These are phyloP conservation scores for Adansonia digitata DNA, from an alignment of 345 rosid genomes.

Conservation along the genomic window DNA sequence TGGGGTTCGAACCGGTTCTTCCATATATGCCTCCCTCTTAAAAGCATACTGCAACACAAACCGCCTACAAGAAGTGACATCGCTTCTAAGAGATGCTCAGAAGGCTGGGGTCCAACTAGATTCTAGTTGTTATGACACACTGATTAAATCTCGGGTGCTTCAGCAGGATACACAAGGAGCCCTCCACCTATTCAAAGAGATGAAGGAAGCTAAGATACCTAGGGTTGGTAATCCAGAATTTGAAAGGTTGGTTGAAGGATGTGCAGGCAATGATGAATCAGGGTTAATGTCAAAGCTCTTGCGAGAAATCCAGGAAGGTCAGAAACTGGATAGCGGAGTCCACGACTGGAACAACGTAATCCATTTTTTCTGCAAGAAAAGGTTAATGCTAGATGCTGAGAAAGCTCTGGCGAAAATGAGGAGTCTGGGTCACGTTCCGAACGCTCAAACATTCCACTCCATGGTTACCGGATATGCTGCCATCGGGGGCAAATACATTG, in stretches of 20 bases:
- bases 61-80: constrained; percentile 47
- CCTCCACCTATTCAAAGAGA: constrained; percentile 64
- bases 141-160: constrained; percentile 57
- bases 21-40: constrained; percentile 64
- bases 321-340: constrained; percentile 61
- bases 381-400: constrained; percentile 93
- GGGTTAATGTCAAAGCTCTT: constrained; percentile 83
- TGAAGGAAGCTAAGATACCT: constrained; percentile 64
- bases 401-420: constrained; percentile 83
- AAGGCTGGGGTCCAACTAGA: constrained; percentile 89
- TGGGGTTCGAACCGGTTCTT: constrained; percentile 64
- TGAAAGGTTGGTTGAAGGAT: constrained; percentile 61
- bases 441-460: constrained; percentile 93
- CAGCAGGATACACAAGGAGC: constrained; percentile 73
- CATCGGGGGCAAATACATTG: constrained; percentile 72
- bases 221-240: constrained; percentile 55
- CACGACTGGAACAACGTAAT: constrained; percentile 92
- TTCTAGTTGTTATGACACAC: constrained; percentile 64
- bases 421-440: constrained; percentile 74
- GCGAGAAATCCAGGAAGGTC: constrained; percentile 75
- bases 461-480: constrained; percentile 94
- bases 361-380: constrained; percentile 83
- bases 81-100: constrained; percentile 79
- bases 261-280: constrained; percentile 55
- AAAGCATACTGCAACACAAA: constrained; percentile 71